These are phyloP conservation scores for Cadophora malorum DNA, from an alignment of 2,329 filamentous ascomycete genomes.

Conservation along the genomic window DNA sequence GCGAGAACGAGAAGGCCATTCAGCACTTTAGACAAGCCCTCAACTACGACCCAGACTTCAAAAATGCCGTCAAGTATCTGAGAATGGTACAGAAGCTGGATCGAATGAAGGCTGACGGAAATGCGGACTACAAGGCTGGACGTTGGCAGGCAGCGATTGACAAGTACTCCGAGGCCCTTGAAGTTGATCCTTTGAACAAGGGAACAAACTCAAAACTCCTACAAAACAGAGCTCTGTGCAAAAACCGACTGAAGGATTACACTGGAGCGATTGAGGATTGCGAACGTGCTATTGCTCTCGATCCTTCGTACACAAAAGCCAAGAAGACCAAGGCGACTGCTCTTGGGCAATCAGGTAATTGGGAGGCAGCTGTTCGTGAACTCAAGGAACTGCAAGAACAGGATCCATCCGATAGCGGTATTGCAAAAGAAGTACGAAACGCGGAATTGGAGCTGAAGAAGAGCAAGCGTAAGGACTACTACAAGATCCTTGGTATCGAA, in stretches of 20 bases:
- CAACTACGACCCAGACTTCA: conserved; percentile 89
- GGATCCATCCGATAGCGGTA: conserved; percentile 80
- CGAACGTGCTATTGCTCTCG: conserved; percentile 80
- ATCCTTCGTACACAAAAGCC: conserved; percentile 86
- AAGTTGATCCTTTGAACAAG: conserved; percentile 86
- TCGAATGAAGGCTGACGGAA: conserved; percentile 92
- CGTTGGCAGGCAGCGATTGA: conserved; percentile 81
- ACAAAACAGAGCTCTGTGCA: conserved; percentile 89
- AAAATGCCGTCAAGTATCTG: conserved; percentile 85
- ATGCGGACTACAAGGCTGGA: conserved; percentile 85
- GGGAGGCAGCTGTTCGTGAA: conserved; percentile 90
- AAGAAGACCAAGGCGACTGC: conserved; percentile 94
- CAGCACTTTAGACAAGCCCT: conserved; percentile 91
- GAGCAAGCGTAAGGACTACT: conserved; percentile 96
- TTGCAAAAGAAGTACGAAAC: conserved; percentile 84
- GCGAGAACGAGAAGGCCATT: conserved; percentile 93
- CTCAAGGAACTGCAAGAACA: conserved; percentile 85
- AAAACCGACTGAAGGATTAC: conserved; percentile 83
- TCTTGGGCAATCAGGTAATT: conserved; percentile 81
- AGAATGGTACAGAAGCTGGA: conserved; percentile 91
- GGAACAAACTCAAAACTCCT: conserved; percentile 93
- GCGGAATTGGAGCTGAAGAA: conserved; percentile 98
- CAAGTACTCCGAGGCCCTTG: conserved; percentile 82
- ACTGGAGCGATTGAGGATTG: conserved; percentile 84
- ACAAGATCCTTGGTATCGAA: conserved; percentile 90